Base-by-base conservation (phyloP, 371 early-diverging fungal genomes). In the Mucor saturninus region DNA sequence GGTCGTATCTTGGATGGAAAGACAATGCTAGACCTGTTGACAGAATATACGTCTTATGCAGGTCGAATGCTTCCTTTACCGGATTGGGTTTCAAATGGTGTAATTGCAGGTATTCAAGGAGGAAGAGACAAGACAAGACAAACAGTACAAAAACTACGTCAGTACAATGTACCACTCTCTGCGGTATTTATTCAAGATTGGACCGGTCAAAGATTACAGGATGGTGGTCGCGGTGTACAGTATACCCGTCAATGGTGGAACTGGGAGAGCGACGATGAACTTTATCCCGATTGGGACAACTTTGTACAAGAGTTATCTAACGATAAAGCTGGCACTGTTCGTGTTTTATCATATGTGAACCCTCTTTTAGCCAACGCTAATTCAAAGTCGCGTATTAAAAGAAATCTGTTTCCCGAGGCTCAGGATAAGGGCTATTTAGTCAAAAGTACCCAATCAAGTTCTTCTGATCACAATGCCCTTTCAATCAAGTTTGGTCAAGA, bases 41-140 rank as follows among this genome's bases (percentile, higher is more conserved):
- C 79, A 3, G 82, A 80, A 49, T 83, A 81, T 56, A 81, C 85
- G 3, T 58, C 59, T 9, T 80, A 78, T 58, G 31, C 73, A 9
- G 85, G 85, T 13, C 73, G 81, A 15, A 81, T 85, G 78, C 60
- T 59, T 11, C 71, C 79, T 5, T 52, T 85, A 37, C 83, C 85
- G 7, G 78, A 77, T 30, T 85, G 85, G 85, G 61, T 72, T 2
- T 62, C 69, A 10, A 56, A 79, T 26, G 84, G 84, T 8, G 70
- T 68, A 1, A 71, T 84, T 51, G 75, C 74, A 11, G 77, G 80
- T 15, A 72, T 83, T 35, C 79, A 80, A 61, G 85, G 85, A 8
- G 85, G 85, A 8, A 62, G 59, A 48, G 67, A 70, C 6, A 79
- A 74, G 30, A 72, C 77, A 2, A 71, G 61, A 11, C 64, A 67